Evolutionary conservation across 345 rosid species (phyloP), one percentile per base, ranked within the genome.

Genomic region (Gossypium bickii): DNA sequence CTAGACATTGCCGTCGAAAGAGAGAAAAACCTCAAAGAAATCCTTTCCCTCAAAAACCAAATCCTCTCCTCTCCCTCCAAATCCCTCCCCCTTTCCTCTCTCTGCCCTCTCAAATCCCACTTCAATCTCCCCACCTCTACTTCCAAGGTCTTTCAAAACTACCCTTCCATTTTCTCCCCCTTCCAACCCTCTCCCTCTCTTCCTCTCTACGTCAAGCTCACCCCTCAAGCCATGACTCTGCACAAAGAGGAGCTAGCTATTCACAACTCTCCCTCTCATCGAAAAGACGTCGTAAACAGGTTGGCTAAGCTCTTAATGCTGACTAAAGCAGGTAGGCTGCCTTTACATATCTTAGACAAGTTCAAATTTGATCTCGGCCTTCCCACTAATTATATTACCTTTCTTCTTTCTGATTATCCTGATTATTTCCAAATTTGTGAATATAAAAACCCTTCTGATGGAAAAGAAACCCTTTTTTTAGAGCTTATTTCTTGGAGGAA

Each of bases 341-440:
- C 98, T 29, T 73, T 94, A 9, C 38, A 69, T 60, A 15, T 87
- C 16, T 45, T 94, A n/a, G 86, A 89, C 75, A 79, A 78, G 72
- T 87, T 94, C 80, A 80, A 78, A 65, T 87, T 85, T 52, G 98
- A 94, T 81, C 76, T 94, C 44, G 98, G 97, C 20, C 86, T 94
- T 79, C 93, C 97, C 60, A 80, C 78, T 59, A 76, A 89, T 83
- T 92, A 90, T 72, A 27, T 92, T 2, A 78, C 89, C 60, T 71
- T 84, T 12, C 82, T 90, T 7, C 85, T 93, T 2, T 74, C 82
- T 0, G 93, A 92, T 75, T 93, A 84, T 66, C 98, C 97, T 0
- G 96, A 93, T 12, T 84, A 82, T 74, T 93, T 93, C 81, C 74
- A 90, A 8, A 87, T 92, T 47, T 73, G 81, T 12, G 80, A 83